phyloP scores from a whole-genome alignment of 345 rosid genomes.

The Fremontodendron californicum region DNA sequence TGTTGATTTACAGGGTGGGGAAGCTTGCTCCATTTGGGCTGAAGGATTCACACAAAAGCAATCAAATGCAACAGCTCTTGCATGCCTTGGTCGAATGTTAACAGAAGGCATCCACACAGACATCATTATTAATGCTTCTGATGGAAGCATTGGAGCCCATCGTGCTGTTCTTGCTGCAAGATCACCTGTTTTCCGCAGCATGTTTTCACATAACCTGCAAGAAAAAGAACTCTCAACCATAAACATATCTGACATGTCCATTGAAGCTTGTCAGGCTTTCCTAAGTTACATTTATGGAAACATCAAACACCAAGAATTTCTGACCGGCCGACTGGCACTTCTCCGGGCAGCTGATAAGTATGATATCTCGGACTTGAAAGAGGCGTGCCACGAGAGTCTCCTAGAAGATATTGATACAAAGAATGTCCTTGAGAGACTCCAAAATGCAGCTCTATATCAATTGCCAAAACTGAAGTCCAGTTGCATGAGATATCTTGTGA shows the following conservation, averaged over 20 bases:
- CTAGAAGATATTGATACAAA: constrained; percentile 74
- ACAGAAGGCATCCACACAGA: constrained; percentile 80
- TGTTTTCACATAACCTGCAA: constrained; percentile 84
- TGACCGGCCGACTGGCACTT: constrained; percentile 64
- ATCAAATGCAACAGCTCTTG: constrained; percentile 56
- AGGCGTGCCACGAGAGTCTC: constrained; percentile 81
- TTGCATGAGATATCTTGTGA: constrained; percentile 88
- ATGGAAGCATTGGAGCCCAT: constrained; percentile 86
- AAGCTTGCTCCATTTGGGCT: constrained; percentile 73
- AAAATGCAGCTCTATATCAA: constrained; percentile 58
- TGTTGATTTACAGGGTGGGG: constrained; percentile 53
- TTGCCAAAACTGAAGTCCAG: constrained; percentile 65
- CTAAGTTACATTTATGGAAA: constrained; percentile 78
- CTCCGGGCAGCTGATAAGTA: constrained; percentile 88
- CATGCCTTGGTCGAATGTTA: constrained; percentile 75
- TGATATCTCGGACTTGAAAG: constrained; percentile 69
- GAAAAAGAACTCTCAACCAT: constrained; percentile 80
- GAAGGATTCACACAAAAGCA: constrained; percentile 44
- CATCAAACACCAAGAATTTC: constrained; percentile 64
- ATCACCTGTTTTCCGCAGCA: constrained; percentile 85
- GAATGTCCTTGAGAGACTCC: constrained; percentile 91
- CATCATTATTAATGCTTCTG: constrained; percentile 61
- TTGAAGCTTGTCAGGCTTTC: constrained; percentile 75
- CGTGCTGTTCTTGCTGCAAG: constrained; percentile 86
- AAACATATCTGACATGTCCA: constrained; percentile 73